phyloP scores from a whole-genome alignment of 345 rosid genomes.

The Litchi chinensis region DNA sequence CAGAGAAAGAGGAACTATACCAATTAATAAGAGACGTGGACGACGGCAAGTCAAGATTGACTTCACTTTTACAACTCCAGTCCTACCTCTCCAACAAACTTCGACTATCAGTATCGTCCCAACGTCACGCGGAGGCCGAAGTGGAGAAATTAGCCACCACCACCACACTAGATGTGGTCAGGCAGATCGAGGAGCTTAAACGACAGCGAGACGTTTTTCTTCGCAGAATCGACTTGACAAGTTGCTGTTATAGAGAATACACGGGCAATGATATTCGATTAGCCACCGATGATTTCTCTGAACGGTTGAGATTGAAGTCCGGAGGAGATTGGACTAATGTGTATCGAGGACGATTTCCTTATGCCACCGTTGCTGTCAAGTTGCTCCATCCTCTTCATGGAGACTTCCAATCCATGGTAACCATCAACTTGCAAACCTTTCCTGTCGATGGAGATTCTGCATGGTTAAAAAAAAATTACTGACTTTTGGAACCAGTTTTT shows the following conservation, averaged over 20 bases:
- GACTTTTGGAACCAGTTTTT: no score
- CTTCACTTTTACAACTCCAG: conserved; percentile 44
- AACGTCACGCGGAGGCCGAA: conserved; percentile 42
- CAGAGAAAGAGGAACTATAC: conserved; percentile 42
- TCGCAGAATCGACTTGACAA: conserved; percentile 60
- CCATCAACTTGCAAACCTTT: no score
- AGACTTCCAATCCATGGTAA: conserved; percentile 60
- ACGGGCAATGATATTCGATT: conserved; percentile 55
- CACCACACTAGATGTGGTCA: conserved; percentile 49
- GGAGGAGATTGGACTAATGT: conserved; percentile 61
- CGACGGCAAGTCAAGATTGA: conserved; percentile 49
- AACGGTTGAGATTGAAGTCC: conserved; percentile 58
- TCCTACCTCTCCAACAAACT: conserved; percentile 61
- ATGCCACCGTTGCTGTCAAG: conserved; percentile 59
- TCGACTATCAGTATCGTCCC: conserved; percentile 38
- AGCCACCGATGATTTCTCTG: conserved; percentile 65
- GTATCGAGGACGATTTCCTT: conserved; percentile 66
- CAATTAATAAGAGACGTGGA: conserved; percentile 43
- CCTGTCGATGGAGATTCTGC: no score
- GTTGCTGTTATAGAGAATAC: conserved; percentile 55
- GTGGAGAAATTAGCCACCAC: conserved; percentile 43
- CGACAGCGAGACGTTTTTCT: conserved; percentile 67
- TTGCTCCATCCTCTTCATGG: conserved; percentile 41
- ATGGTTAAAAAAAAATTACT: no score
- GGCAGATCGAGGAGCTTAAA: conserved; percentile 63